Evolutionary conservation across 768 basidiomycete genomes (phyloP).

Genomic region (Hirschioporus abietinus): DNA sequence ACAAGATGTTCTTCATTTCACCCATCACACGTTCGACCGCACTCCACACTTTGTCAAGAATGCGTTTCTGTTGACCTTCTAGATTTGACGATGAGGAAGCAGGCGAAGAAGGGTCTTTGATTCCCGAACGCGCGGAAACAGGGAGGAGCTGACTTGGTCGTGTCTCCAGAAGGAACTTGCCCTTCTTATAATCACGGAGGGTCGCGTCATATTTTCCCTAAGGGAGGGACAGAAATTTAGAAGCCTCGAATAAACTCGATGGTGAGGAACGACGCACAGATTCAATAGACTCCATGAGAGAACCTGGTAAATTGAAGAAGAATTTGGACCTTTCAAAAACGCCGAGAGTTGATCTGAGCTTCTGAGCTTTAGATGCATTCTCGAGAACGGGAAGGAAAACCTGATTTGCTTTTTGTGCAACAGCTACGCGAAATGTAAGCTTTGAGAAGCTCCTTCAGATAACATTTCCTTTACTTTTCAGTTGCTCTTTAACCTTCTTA

Average conservation of each 20-base stretch:
- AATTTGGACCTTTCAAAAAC: slow-evolving; percentile 97
- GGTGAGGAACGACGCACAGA: slow-evolving; percentile 48
- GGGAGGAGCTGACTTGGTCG: slow-evolving; percentile 84
- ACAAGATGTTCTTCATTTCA: slow-evolving; percentile 78
- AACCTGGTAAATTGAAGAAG: slow-evolving; percentile 96
- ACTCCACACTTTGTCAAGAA: slow-evolving; percentile 94
- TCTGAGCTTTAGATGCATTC: slow-evolving; percentile 90
- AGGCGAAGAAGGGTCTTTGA: slow-evolving; percentile 12
- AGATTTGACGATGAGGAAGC: slow-evolving; percentile 33
- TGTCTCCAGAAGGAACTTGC: slow-evolving; percentile 83
- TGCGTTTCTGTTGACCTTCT: slow-evolving; percentile 81
- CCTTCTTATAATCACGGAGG: slow-evolving; percentile 95
- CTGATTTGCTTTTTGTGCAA: slow-evolving; percentile 89
- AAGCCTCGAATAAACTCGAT: neutral
- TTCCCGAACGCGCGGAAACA: slow-evolving; percentile 37
- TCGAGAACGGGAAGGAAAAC: slow-evolving; percentile 95
- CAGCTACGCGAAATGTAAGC: slow-evolving; percentile 43
- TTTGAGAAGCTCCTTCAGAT: slow-evolving; percentile 2
- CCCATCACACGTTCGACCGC: slow-evolving; percentile 93
- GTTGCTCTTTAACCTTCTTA: slow-evolving; percentile 71
- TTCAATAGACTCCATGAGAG: slow-evolving; percentile 83
- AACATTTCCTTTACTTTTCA: slow-evolving; percentile 61
- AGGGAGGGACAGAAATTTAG: neutral
- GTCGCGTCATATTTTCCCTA: slow-evolving; percentile 94
- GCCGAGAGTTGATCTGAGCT: slow-evolving; percentile 85